phyloP scores from a whole-genome alignment of 768 basidiomycete species.

The Nidularia pulvinata region DNA sequence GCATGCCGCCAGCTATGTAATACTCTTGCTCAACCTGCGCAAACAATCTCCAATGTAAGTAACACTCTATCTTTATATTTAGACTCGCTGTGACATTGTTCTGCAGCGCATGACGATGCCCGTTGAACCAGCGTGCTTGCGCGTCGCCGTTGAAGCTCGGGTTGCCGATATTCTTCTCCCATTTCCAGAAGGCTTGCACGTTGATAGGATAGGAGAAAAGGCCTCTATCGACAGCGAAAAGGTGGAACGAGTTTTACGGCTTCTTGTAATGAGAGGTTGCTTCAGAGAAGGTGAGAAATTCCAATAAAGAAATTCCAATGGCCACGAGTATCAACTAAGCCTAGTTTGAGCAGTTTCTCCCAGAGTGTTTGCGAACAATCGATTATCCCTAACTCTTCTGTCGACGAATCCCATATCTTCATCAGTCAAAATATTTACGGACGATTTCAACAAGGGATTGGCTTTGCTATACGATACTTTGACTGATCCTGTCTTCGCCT shows the following conservation, averaged over 20 bases:
- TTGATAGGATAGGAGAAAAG: slow-evolving; percentile 14
- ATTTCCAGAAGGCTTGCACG: slow-evolving; percentile 24
- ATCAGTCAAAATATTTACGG: slow-evolving; percentile 12
- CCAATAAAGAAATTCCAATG: not conserved
- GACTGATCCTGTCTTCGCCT: slow-evolving; percentile 8
- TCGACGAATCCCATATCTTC: slow-evolving; percentile 15
- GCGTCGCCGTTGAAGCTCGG: slow-evolving; percentile 11
- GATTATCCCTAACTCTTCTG: slow-evolving; percentile 21
- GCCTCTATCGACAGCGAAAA: slow-evolving; percentile 23
- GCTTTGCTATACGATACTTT: slow-evolving; percentile 8
- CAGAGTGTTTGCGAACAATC: slow-evolving; percentile 30
- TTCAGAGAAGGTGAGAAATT: slow-evolving; percentile 30
- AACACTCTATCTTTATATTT: not conserved
- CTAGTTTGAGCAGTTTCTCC: not conserved
- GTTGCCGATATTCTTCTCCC: slow-evolving; percentile 23
- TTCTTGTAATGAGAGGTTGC: slow-evolving; percentile 24
- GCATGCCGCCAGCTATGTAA: slow-evolving; percentile 30
- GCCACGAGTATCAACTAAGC: not conserved
- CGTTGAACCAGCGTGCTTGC: slow-evolving; percentile 15
- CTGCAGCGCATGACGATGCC: slow-evolving; percentile 1
- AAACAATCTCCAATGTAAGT: slow-evolving; percentile 26
- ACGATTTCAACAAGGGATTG: slow-evolving; percentile 3
- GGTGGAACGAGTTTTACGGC: slow-evolving; percentile 25
- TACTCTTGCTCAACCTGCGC: slow-evolving; percentile 28
- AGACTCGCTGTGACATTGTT: not conserved